A percentile compares a stretch with the other conserved stretches of the same genome.
Evolutionary conservation across 352 stramenopile genomes (phyloP).

Genomic region (Phytophthora pisi): DNA sequence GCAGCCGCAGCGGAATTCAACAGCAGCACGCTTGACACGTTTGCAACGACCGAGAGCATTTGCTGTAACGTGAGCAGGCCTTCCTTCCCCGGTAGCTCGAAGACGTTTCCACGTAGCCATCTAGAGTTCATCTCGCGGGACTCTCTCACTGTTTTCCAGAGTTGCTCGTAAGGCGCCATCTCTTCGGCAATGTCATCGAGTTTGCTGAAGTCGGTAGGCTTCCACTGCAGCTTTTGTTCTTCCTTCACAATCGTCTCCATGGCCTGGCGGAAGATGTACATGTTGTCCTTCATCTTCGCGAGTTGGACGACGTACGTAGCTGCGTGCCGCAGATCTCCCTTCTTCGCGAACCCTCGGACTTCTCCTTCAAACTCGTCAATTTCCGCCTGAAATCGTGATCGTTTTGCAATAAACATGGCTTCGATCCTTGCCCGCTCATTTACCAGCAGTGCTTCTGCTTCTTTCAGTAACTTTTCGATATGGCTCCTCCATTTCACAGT

Average conservation of each 20-base stretch:
- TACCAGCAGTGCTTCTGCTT: constrained; percentile 59
- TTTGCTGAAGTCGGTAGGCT: constrained; percentile 70
- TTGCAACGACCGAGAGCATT: constrained; percentile 61
- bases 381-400: constrained; percentile 72
- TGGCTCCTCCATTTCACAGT: constrained; percentile 70
- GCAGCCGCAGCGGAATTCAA: constrained; percentile 59
- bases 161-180: constrained; percentile 76
- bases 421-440: constrained; percentile 73
- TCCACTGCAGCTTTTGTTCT: constrained; percentile 73
- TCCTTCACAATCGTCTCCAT: constrained; percentile 65
- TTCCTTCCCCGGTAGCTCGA: constrained; percentile 66
- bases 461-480: constrained; percentile 58
- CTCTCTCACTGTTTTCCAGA: constrained; percentile 74
- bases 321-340: constrained; percentile 74
- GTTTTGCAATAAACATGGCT: constrained; percentile 68
- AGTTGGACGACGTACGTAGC: constrained; percentile 81
- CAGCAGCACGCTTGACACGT: constrained; percentile 63
- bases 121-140: constrained; percentile 75
- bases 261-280: constrained; percentile 57
- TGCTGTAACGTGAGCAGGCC: constrained; percentile 50
- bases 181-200: constrained; percentile 78
- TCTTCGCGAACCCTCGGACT: constrained; percentile 74
- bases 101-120: constrained; percentile 71
- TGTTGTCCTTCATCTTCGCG: constrained; percentile 71
- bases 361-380: constrained; percentile 80